Base-by-base conservation (phyloP, 2,329 filamentous ascomycete genomes). In the Setomelanomma holmii region DNA sequence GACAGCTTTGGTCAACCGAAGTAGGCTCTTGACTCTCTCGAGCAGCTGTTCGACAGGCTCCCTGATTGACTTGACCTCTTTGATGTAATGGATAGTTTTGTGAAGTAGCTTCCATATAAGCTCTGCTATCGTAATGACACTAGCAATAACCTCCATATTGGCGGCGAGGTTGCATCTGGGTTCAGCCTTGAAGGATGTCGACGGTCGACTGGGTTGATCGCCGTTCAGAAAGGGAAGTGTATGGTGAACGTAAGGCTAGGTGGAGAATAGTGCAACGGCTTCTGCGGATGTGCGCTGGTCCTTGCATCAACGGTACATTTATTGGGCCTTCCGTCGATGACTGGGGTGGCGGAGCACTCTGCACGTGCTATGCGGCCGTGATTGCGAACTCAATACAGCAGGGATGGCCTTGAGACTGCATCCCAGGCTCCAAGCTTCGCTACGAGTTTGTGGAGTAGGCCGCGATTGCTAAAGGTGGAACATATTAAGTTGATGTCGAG, bases 121-220 rank as follows among this genome's bases (percentile, higher is more conserved):
- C 27, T 55, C 41, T 30, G 49, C 50, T 30, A 64, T 44, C 20
- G 56, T 63, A 17, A 61, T 47, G 12, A 62, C 48, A 39, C 51
- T 51, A 1, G 58, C 53, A 1, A 55, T 38, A 1, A 53, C 27
- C 22, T 65, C 60, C 62, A 65, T 63, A n/a, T 12, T 46, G 41
- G 38, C 34, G 17, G 19, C 8, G 33, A 42, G 14, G 39, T 40
- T 24, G 16, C 21, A 14, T 20, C 30, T n/a, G n/a, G 19, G 16
- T 35, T 23, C 21, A 14, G n/a, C 10, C 21, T 40, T 21, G 21
- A 20, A 40, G 11, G 10, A 40, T 40, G 6, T 40, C 4, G 20
- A 11, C 6, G 7, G 16, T 20, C 12, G 7, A 35, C 33, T 27
- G 7, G 36, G 20, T 14, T 41, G 11, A 35, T 24, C 27, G 34